Evolutionary conservation across 176 grass and related monocot species (phyloP).

Genomic region (Carex myosuroides): DNA sequence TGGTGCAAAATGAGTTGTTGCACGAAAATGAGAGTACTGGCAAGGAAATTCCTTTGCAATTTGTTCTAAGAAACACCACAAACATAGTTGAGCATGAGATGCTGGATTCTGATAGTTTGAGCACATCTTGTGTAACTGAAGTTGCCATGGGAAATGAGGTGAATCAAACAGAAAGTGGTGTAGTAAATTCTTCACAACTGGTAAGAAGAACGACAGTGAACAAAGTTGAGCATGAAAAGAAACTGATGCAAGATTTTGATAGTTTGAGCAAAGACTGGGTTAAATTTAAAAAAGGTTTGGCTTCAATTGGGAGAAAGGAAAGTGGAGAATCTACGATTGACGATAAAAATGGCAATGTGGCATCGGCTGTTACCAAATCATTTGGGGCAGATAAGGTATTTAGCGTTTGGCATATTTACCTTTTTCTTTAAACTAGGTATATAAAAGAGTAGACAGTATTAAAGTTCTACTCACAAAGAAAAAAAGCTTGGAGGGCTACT

Average conservation of each 20-base stretch:
- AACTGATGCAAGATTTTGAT: constrained; percentile 18
- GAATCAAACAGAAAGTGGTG: not conserved
- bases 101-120: not conserved
- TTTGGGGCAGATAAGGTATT: constrained; percentile 4
- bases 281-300: constrained; percentile 19
- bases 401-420: not conserved
- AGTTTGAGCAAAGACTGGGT: constrained; percentile 21
- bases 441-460: not conserved
- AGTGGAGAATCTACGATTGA: not conserved
- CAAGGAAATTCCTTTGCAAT: constrained; percentile 6
- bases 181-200: not conserved
- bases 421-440: not conserved
- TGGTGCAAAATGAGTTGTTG: not conserved
- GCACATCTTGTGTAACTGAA: constrained; percentile 9
- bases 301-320: constrained; percentile 1
- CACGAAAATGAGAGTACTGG: not conserved
- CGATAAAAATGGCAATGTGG: not conserved
- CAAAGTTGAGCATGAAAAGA: constrained; percentile 16
- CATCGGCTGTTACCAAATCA: not conserved
- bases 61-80: not conserved
- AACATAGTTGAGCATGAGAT: not conserved
- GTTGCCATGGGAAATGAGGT: not conserved
- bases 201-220: not conserved
- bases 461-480: no score
- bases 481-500: not conserved